phyloP scores from a whole-genome alignment of 768 basidiomycete species.

The Mycena olivaceomarginata region DNA sequence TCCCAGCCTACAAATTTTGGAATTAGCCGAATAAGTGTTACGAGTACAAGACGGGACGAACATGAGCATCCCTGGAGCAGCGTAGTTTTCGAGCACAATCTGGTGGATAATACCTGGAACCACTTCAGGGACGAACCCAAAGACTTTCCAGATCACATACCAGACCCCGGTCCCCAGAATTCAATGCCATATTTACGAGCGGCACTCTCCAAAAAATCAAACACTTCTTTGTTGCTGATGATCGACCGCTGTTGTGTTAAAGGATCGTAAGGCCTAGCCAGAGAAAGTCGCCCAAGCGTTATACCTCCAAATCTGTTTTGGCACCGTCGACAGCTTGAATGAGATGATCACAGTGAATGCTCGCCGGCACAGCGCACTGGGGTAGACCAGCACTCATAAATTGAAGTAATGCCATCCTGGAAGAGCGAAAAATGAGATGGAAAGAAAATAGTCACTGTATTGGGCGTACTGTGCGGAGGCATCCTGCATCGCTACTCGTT shows the following conservation, averaged over 20 bases:
- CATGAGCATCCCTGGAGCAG: constrained; percentile 96
- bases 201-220: constrained; percentile 96
- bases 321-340: constrained; percentile 97
- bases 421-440: constrained; percentile 34
- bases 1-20: constrained; percentile 75
- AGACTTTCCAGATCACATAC: constrained; percentile 49
- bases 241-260: constrained; percentile 79
- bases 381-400: constrained; percentile 97
- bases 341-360: constrained; percentile 98
- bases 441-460: constrained; percentile 9
- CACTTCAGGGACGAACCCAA: not conserved
- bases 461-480: constrained; percentile 88
- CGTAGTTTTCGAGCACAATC: constrained; percentile 98
- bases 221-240: constrained; percentile 94
- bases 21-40: constrained; percentile 27
- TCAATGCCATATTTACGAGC: constrained; percentile 95
- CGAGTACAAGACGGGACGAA: constrained; percentile 55
- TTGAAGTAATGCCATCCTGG: constrained; percentile 94
- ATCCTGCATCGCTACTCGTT: constrained; percentile 99
- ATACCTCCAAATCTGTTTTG: constrained; percentile 87
- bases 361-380: constrained; percentile 89
- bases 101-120: constrained; percentile 87
- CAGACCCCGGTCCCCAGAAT: constrained; percentile 98
- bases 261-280: not conserved
- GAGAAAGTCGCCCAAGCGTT: constrained; percentile 2